These are phyloP conservation scores for Leavenworthia alabamica DNA, from an alignment of 345 rosid species.

Conservation along the genomic window DNA sequence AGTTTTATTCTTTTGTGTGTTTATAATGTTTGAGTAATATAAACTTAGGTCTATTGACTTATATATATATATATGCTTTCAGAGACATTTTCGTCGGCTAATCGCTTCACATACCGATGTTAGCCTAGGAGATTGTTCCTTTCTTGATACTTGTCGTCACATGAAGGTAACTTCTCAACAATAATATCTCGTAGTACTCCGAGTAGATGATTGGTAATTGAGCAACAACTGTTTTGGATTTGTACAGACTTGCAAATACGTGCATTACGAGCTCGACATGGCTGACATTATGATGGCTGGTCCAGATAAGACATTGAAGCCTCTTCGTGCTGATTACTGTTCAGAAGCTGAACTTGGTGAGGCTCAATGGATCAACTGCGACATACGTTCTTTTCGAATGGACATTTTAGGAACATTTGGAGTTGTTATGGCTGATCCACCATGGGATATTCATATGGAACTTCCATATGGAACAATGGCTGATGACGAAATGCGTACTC, in stretches of 20 bases:
- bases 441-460: constrained; percentile 99
- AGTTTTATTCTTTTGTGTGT: neutral
- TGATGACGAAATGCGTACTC: constrained; percentile 97
- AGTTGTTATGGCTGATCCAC: constrained; percentile 99
- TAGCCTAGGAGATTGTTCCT: constrained; percentile 94
- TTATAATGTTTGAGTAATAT: neutral
- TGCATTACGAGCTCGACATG: constrained; percentile 93
- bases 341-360: constrained; percentile 96
- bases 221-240: constrained; percentile 1
- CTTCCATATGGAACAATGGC: constrained; percentile 99
- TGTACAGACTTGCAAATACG: constrained; percentile 89
- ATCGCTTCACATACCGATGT: constrained; percentile 93
- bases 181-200: neutral
- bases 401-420: constrained; percentile 96
- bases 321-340: constrained; percentile 90
- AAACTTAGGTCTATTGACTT: neutral
- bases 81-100: constrained; percentile 94
- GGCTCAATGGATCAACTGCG: constrained; percentile 95
- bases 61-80: constrained; percentile 19
- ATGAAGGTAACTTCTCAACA: constrained; percentile 61
- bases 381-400: constrained; percentile 85
- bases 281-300: constrained; percentile 64
- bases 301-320: constrained; percentile 68
- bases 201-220: neutral
- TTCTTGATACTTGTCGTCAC: constrained; percentile 99